phyloP scores from a whole-genome alignment of 805 yeast genomes.

The Deakozyma indianensis region DNA sequence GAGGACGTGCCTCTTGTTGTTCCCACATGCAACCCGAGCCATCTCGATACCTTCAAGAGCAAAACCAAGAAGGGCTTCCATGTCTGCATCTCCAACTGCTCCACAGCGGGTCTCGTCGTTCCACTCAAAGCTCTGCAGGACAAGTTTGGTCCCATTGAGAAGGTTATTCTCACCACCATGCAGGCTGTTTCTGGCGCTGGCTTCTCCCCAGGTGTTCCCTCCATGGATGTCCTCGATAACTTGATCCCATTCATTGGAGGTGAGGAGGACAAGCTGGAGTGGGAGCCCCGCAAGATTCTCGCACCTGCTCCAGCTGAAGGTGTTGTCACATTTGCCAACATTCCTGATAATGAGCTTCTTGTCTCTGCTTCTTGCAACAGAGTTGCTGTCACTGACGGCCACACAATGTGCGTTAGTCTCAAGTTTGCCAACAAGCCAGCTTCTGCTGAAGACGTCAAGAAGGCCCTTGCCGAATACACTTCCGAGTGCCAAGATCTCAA shows the following conservation, averaged over 20 bases:
- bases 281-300: constrained; percentile 93
- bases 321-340: constrained; percentile 34
- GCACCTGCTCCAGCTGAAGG: constrained; percentile 37
- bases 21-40: constrained; percentile 90
- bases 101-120: constrained; percentile 95
- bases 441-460: constrained; percentile 62
- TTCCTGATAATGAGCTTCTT: constrained; percentile 55
- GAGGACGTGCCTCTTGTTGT: constrained; percentile 83
- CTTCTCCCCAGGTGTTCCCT: constrained; percentile 92
- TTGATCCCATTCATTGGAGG: constrained; percentile 90
- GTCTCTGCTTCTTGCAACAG: constrained; percentile 96
- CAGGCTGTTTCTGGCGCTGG: constrained; percentile 99
- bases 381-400: constrained; percentile 95
- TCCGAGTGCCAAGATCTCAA: constrained; percentile 72
- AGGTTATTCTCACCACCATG: constrained; percentile 76
- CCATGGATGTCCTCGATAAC: constrained; percentile 89
- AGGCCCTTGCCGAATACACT: constrained; percentile 51
- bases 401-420: constrained; percentile 86
- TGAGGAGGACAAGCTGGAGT: constrained; percentile 96
- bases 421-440: constrained; percentile 81
- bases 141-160: constrained; percentile 77
- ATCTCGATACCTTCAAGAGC: constrained; percentile 48
- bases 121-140: constrained; percentile 92
- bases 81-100: constrained; percentile 93
- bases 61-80: constrained; percentile 55